A percentile compares a stretch with the other conserved stretches of the same genome.
phyloP scores from a whole-genome alignment of 768 basidiomycete genomes.

The Mycena haematopus region DNA sequence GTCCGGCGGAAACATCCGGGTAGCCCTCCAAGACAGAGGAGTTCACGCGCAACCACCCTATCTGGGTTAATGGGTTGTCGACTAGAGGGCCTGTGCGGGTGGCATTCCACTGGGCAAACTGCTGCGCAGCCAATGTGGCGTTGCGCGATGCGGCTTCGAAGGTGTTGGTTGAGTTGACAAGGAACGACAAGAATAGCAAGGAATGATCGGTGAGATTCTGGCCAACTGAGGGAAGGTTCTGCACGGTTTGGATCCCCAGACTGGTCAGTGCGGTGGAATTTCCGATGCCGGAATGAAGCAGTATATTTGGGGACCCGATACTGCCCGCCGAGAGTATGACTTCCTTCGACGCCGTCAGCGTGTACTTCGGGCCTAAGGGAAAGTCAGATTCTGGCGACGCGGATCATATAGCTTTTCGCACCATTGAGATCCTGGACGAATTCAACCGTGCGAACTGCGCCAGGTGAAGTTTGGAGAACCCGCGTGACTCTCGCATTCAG shows the following conservation, averaged over 20 bases:
- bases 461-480: too few species aligned
- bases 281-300: constrained; percentile 30
- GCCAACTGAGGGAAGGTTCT: too few species aligned
- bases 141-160: too few species aligned
- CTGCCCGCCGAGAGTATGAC: constrained; percentile 40
- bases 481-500: too few species aligned
- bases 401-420: too few species aligned
- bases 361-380: neutral
- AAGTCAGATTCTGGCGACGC: neutral
- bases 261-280: constrained; percentile 73
- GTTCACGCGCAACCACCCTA: constrained; percentile 39
- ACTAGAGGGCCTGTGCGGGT: constrained; percentile 32
- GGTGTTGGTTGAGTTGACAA: constrained; percentile 23
- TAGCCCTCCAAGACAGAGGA: constrained; percentile 21
- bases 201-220: constrained; percentile 34
- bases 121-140: constrained; percentile 16
- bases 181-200: constrained; percentile 23
- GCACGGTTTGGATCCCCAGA: constrained; percentile 54
- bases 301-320: constrained; percentile 32
- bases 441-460: constrained; percentile 6
- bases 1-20: constrained; percentile 40
- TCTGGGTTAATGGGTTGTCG: constrained; percentile 30
- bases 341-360: constrained; percentile 35
- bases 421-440: constrained; percentile 2
- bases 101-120: constrained; percentile 32